phyloP scores from a whole-genome alignment of 2,329 filamentous ascomycete genomes.

The Colletotrichum sp. region DNA sequence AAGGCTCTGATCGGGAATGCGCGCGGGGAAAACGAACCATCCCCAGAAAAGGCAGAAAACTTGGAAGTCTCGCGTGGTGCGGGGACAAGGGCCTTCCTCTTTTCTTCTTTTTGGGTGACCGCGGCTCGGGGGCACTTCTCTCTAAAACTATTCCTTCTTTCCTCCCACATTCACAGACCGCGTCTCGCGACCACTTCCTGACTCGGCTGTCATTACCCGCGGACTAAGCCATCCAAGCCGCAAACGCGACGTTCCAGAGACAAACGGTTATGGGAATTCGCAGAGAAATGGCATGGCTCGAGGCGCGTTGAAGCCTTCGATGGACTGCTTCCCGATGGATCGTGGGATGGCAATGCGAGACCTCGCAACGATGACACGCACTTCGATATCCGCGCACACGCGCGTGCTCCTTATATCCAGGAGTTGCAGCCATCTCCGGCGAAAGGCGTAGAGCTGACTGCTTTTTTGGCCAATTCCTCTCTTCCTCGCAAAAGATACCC shows the following conservation, averaged over 20 bases:
- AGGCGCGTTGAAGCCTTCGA: background rate
- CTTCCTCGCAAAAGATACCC: background rate
- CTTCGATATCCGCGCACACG: background rate
- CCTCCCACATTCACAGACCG: background rate
- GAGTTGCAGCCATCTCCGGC: background rate
- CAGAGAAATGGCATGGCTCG: background rate
- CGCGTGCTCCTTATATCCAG: background rate
- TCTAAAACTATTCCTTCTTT: background rate
- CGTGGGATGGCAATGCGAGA: background rate
- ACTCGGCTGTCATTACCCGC: background rate
- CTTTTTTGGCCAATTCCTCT: background rate
- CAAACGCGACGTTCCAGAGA: background rate
- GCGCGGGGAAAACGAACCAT: background rate
- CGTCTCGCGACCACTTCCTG: background rate
- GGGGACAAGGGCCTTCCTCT: background rate
- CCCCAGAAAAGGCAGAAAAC: background rate
- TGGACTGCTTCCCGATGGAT: background rate
- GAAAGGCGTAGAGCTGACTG: background rate
- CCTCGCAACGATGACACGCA: background rate
- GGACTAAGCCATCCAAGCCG: background rate
- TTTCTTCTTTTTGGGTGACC: background rate
- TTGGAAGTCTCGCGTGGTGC: background rate
- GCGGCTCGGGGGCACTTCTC: background rate
- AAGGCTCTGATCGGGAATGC: background rate
- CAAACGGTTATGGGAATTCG: background rate